phyloP scores from a whole-genome alignment of 1,284 basidiomycete genomes.

The Malassezia brasiliensis region DNA sequence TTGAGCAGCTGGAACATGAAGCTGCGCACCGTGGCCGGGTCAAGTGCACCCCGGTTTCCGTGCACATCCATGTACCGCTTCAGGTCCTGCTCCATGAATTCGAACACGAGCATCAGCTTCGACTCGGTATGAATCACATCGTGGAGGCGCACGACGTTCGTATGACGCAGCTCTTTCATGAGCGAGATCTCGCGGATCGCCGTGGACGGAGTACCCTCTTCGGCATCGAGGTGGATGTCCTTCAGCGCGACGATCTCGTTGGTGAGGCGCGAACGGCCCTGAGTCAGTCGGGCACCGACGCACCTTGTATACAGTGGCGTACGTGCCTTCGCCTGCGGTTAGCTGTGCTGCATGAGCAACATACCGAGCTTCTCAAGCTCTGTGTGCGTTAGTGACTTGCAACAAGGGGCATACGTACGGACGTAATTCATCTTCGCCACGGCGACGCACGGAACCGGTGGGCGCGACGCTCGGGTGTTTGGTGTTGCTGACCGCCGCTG shows the following conservation, averaged over 20 bases:
- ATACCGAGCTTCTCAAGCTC: constrained; percentile 45
- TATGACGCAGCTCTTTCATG: constrained; percentile 92
- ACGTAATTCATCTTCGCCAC: constrained; percentile 41
- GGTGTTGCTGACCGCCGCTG: neutral
- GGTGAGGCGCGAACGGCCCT: constrained; percentile 41
- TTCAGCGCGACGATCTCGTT: constrained; percentile 56
- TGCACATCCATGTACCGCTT: constrained; percentile 99
- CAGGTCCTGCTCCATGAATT: constrained; percentile 94
- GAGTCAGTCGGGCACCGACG: neutral
- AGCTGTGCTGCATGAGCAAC: neutral
- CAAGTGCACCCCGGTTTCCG: constrained; percentile 87
- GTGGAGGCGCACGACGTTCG: constrained; percentile 88
- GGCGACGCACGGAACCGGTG: neutral
- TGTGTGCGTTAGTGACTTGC: neutral
- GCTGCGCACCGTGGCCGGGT: constrained; percentile 81
- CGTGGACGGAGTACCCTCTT: constrained; percentile 87
- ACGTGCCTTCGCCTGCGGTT: constrained; percentile 40
- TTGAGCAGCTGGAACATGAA: constrained; percentile 97
- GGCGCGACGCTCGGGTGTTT: constrained; percentile 3
- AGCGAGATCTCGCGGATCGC: constrained; percentile 90
- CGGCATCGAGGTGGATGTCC: constrained; percentile 88
- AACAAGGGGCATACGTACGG: constrained; percentile 16
- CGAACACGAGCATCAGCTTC: constrained; percentile 96
- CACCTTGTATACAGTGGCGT: constrained; percentile 46
- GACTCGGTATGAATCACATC: constrained; percentile 93